Base-by-base conservation (phyloP, 2,329 filamentous ascomycete genomes). In the Cytospora mali region DNA sequence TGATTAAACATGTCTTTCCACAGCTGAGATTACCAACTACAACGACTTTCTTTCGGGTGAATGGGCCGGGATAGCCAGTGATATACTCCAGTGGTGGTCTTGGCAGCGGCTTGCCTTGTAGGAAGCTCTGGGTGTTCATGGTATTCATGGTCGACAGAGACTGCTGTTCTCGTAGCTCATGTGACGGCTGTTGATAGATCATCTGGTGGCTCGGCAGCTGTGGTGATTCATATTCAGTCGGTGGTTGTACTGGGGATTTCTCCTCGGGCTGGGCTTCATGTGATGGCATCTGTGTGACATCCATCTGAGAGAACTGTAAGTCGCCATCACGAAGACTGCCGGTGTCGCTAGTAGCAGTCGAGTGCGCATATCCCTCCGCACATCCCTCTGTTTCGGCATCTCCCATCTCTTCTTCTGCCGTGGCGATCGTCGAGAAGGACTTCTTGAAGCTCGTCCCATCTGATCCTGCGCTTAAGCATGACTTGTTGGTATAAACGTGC, bases 1-100 rank as follows among this genome's bases (percentile, higher is more conserved):
- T 63, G 39, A 65, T 63, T 29, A 65, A 27, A 35, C 64, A 57
- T 25, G 64, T 65, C 56, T 65, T 65, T 7, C 64, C 64, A 25
- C 64, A 65, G 56, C 64, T 65, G 29, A 65, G 61, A 28, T 63
- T 65, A 27, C 64, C 64, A 11, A 65, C 64, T 16, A 65, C 64
- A 9, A 63, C 64, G n/a, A 55, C 64, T 46, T 65, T 65, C 64
- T 63, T 65, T 27, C 58, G 33, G 28, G 51, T 54, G 11, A 65
- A 63, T 1, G 60, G 64, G 4, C 64, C 64, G 4, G 61, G 56
- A 35, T 60, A 65, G 4, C 35, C 28, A 11, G 64, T 61, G 27
- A 65, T 59, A 35, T 60, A 65, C 9, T 63, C 56, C 14, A 65
- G 46, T 6, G 64, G 64, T 31, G 61, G 51, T 25, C 57, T 52